Percentiles rank a stretch among this genome's conserved stretches.
Evolutionary conservation across 805 yeast genomes (phyloP).

Genomic region (Limtongia smithiae): DNA sequence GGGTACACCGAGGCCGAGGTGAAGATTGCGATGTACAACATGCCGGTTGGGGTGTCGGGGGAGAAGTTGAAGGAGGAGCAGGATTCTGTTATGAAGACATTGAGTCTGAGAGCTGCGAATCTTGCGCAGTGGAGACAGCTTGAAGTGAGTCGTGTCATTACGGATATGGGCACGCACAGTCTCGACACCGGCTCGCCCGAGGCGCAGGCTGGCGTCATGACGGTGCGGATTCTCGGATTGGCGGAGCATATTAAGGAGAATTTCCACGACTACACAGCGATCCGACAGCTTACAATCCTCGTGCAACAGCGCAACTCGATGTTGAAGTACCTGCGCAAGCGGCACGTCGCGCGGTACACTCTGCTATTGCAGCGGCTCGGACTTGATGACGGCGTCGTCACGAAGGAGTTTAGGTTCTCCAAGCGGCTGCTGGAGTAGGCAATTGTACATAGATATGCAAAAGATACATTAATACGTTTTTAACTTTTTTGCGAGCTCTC

Average conservation of each 20-base stretch:
- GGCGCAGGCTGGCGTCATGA: slow-evolving; percentile 89
- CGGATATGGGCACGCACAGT: slow-evolving; percentile 75
- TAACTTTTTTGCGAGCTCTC: slow-evolving; percentile 26
- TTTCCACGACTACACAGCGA: slow-evolving; percentile 69
- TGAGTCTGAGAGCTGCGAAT: slow-evolving; percentile 68
- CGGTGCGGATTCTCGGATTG: slow-evolving; percentile 72
- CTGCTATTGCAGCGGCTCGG: slow-evolving; percentile 87
- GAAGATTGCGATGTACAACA: background rate
- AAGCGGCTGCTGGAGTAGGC: slow-evolving; percentile 6
- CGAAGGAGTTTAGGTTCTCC: slow-evolving; percentile 55
- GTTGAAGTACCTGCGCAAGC: slow-evolving; percentile 75
- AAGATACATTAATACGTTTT: slow-evolving; percentile 9
- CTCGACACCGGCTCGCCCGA: slow-evolving; percentile 96
- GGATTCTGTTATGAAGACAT: slow-evolving; percentile 59
- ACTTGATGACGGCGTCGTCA: slow-evolving; percentile 71
- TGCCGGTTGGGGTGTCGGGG: background rate
- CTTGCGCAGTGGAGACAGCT: slow-evolving; percentile 54
- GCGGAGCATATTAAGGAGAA: slow-evolving; percentile 68
- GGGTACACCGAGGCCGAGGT: slow-evolving; percentile 9
- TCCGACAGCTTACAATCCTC: slow-evolving; percentile 69
- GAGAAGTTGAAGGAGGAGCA: background rate
- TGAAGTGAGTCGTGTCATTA: slow-evolving; percentile 61
- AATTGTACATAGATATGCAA: background rate
- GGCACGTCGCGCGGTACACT: slow-evolving; percentile 75
- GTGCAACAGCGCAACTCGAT: slow-evolving; percentile 87